phyloP scores from a whole-genome alignment of 1,139 yeast genomes.

The Geotrichum carabidarum region DNA sequence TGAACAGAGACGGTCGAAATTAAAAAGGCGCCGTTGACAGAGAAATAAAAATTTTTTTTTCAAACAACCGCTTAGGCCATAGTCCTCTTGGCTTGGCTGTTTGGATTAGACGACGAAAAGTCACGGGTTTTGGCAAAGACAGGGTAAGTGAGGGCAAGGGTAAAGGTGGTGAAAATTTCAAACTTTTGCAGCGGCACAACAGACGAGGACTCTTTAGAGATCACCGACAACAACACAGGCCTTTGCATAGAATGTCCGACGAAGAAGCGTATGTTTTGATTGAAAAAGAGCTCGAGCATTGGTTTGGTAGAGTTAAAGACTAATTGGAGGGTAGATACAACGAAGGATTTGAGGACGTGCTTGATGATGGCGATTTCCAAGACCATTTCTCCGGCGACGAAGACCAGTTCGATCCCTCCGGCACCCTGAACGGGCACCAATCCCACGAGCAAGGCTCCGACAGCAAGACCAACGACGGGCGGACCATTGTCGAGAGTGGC shows the following conservation, averaged over 20 bases:
- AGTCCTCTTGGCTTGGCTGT: too few relatives aligned
- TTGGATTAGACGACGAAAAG: too few relatives aligned
- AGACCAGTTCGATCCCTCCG: slow-evolving; percentile 47
- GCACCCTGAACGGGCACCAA: slow-evolving; percentile 35
- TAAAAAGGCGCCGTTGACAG: too few relatives aligned
- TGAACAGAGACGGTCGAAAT: too few relatives aligned
- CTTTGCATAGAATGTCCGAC: background rate
- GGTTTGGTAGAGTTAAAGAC: background rate
- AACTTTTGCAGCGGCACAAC: background rate
- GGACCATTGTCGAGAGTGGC: slow-evolving; percentile 65
- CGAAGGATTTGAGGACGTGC: slow-evolving; percentile 69
- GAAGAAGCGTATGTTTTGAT: background rate
- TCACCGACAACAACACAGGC: slow-evolving; percentile 1
- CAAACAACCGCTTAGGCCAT: too few relatives aligned
- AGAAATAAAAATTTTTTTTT: too few relatives aligned
- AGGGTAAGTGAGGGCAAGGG: slow-evolving; percentile 7
- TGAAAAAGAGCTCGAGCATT: background rate
- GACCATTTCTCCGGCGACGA: slow-evolving; percentile 71
- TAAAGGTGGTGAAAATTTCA: background rate
- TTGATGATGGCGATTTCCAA: slow-evolving; percentile 63
- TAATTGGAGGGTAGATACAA: slow-evolving; percentile 45
- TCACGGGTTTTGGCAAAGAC: background rate
- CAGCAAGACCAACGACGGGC: slow-evolving; percentile 67
- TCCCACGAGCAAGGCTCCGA: slow-evolving; percentile 35
- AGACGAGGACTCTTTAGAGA: background rate